A percentile compares a stretch with the other conserved stretches of the same genome.
Conservation (phyloP, 208 protist species). For the Endotrypanum monterogeii region DNA sequence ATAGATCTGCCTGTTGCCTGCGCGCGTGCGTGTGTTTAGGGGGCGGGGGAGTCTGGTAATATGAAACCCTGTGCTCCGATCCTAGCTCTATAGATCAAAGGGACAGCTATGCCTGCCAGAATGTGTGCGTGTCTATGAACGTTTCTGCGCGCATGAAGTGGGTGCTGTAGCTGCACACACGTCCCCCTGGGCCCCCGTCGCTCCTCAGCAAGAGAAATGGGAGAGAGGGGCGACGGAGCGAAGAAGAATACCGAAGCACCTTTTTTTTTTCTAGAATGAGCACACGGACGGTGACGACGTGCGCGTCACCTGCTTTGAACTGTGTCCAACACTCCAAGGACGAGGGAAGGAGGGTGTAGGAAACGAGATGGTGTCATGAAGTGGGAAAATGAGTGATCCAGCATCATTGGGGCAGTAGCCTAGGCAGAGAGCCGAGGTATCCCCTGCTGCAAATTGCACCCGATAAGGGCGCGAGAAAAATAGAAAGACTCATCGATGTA, state of each 20-base stretch:
- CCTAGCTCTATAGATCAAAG: not conserved
- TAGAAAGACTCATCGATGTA: not conserved
- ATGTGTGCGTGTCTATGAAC: not conserved
- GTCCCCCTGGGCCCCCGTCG: not conserved
- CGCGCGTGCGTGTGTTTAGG: not conserved
- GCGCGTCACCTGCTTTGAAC: not conserved
- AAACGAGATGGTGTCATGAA: not conserved
- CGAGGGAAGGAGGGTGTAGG: not conserved
- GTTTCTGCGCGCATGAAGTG: not conserved
- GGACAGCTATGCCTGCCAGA: not conserved
- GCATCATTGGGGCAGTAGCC: not conserved
- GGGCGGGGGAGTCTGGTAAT: not conserved
- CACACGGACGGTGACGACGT: not conserved
- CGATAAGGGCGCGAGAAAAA: not conserved
- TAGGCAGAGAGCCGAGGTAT: not conserved
- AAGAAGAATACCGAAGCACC: no score
- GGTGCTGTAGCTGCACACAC: not conserved
- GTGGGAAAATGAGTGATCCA: not conserved
- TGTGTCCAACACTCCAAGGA: not conserved
- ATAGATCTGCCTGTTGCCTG: not conserved
- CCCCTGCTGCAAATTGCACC: no score
- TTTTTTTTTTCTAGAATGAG: no score
- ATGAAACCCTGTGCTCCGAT: not conserved
- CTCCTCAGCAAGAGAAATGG: not conserved
- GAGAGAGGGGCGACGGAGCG: not conserved